Evolutionary conservation across 257 asterid species (phyloP).

Genomic region (Knoxia roxburghii): DNA sequence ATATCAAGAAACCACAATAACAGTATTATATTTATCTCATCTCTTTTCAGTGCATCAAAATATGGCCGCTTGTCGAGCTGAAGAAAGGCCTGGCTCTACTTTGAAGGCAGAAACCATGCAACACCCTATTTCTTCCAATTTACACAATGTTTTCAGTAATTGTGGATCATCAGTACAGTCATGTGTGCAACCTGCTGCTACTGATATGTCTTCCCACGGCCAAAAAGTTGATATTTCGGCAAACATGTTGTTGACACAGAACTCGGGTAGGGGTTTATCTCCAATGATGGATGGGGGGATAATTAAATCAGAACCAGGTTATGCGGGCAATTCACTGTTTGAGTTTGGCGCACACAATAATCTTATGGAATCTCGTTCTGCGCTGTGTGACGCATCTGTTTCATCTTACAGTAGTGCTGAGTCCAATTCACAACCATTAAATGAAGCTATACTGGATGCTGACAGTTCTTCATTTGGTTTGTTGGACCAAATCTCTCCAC

Average conservation of each 20-base stretch:
- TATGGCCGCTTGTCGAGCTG: constrained; percentile 33
- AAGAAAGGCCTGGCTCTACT: constrained; percentile 39
- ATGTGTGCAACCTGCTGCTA: constrained; percentile 33
- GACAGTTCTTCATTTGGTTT: constrained; percentile 55
- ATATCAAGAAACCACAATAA: not conserved
- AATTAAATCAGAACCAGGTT: constrained; percentile 52
- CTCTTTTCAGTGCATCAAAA: constrained; percentile 50
- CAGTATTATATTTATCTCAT: constrained; percentile 13
- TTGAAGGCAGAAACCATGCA: constrained; percentile 44
- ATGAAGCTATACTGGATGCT: constrained; percentile 51
- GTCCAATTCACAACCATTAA: constrained; percentile 53
- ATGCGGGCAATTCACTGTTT: constrained; percentile 49
- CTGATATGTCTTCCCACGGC: constrained; percentile 33
- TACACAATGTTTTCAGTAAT: constrained; percentile 33
- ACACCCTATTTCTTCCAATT: constrained; percentile 23
- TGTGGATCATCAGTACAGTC: constrained; percentile 45
- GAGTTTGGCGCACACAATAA: constrained; percentile 47
- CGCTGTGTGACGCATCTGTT: constrained; percentile 61
- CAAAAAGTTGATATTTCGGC: constrained; percentile 40
- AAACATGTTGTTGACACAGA: constrained; percentile 47
- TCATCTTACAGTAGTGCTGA: constrained; percentile 58
- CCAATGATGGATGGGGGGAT: constrained; percentile 45
- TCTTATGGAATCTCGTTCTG: constrained; percentile 49
- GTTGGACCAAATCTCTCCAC: constrained; percentile 46
- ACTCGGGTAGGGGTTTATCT: constrained; percentile 45